Percentiles rank a stretch among this genome's conserved stretches.
These are phyloP conservation scores for Sanghuangporus baumii DNA, from an alignment of 1,284 basidiomycete genomes.

Conservation along the genomic window DNA sequence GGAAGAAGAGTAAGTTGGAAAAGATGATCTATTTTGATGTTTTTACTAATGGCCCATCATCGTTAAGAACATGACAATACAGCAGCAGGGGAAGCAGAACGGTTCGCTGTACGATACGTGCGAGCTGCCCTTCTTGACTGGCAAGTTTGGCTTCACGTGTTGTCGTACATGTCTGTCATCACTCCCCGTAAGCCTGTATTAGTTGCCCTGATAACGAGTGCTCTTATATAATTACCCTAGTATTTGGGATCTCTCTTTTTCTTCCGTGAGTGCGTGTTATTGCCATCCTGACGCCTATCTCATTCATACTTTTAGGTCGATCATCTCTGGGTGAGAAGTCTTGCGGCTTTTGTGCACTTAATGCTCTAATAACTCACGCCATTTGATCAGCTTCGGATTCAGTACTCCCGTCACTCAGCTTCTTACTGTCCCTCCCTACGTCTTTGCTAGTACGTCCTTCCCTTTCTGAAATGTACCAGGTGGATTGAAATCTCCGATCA, in stretches of 20 bases:
- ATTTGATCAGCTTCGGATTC: constrained; percentile 46
- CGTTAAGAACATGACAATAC: constrained; percentile 56
- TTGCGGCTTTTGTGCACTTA: not conserved
- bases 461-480: not conserved
- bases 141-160: constrained; percentile 58
- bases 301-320: constrained; percentile 40
- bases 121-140: constrained; percentile 53
- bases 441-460: constrained; percentile 46
- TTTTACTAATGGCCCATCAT: constrained; percentile 41
- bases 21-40: constrained; percentile 16
- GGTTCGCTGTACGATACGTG: constrained; percentile 48
- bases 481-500: constrained; percentile 21
- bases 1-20: constrained; percentile 45
- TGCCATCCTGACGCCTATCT: not conserved
- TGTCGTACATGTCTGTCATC: constrained; percentile 56
- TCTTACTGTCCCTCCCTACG: constrained; percentile 65
- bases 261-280: constrained; percentile 44
- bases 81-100: constrained; percentile 59
- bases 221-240: constrained; percentile 20
- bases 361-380: not conserved
- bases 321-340: constrained; percentile 45
- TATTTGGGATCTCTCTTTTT: constrained; percentile 59
- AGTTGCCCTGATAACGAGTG: not conserved
- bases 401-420: constrained; percentile 54
- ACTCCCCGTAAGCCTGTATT: constrained; percentile 43